Conservation (phyloP, 1,284 basidiomycete species). For the Schizophyllum amplum region DNA sequence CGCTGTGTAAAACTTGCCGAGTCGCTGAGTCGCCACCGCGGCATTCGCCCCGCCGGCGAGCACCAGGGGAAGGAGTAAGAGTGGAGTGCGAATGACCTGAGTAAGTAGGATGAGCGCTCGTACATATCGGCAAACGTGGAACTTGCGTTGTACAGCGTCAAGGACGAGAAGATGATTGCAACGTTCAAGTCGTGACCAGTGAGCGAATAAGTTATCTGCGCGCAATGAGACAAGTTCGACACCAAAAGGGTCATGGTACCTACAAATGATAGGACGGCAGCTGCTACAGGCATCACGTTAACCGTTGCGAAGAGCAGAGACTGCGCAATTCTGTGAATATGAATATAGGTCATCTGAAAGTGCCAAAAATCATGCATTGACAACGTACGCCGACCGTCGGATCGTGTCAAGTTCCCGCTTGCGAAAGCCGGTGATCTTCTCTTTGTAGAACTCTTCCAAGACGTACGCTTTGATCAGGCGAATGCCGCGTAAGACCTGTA, state of each 20-base stretch:
- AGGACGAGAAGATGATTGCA: conserved; percentile 64
- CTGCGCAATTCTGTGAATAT: conserved; percentile 45
- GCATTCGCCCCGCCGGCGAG: conserved; percentile 48
- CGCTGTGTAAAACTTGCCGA: conserved; percentile 50
- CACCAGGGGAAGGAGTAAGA: conserved; percentile 45
- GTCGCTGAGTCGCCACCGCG: conserved; percentile 52
- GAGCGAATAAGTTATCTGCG: conserved; percentile 65
- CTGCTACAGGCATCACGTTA: conserved; percentile 57
- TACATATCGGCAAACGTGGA: neutral
- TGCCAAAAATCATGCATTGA: neutral
- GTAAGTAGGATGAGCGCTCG: neutral
- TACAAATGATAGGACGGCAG: conserved; percentile 68
- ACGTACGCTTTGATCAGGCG: conserved; percentile 54
- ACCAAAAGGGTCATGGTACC: conserved; percentile 13
- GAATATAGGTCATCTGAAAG: neutral
- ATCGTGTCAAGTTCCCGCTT: conserved; percentile 45
- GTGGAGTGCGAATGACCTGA: conserved; percentile 49
- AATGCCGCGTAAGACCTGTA: conserved; percentile 58
- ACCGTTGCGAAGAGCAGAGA: conserved; percentile 49
- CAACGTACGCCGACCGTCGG: conserved; percentile 38
- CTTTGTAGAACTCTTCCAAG: conserved; percentile 57
- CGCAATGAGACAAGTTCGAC: too few species aligned
- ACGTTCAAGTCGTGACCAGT: conserved; percentile 59
- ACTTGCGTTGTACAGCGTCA: conserved; percentile 67
- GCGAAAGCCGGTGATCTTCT: conserved; percentile 43